Evolutionary conservation across 108 stramenopile species (phyloP), one percentile per base, ranked within the genome.

Genomic region (Bacterosira constricta): DNA sequence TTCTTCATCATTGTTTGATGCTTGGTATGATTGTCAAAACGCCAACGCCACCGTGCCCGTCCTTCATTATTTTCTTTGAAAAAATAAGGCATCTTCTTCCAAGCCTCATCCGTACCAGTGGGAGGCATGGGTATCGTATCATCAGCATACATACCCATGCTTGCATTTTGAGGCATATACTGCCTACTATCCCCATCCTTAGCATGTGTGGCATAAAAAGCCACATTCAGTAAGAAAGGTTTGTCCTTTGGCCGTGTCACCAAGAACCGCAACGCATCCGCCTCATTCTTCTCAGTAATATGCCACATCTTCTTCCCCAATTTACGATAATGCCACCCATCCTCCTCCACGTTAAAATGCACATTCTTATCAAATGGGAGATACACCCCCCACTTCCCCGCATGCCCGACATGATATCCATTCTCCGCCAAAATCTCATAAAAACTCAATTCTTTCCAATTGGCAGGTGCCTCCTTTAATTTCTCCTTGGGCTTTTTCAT

Each of bases 121-220:
- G 79, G 57, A 4, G 89, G 86, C 15, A 73, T 58, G 4, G 86
- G 80, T 34, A 93, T 78, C n/a, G 57, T 70, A 21, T 76, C 80
- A 49, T 90, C 59, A 12, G 63, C 75, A 53, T 90, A 88, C 58
- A 85, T 47, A 1, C n/a, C 25, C 72, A 76, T 73, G 31, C 66
- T 82, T 6, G 51, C 20, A 0, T 76, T 55, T 59, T 86, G 81
- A 11, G 87, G 86, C 38, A 80, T 73, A 52, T 90, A 90, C 26
- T 83, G 81, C 42, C 70, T 17, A 0, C 25, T 23, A 25, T 74
- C 73, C 1, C 56, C 27, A 45, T 88, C 84, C 4, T 82, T 57
- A 30, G 85, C 81, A 39, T 90, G 87, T 12, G 90, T 87, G 0
- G 93, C 90, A 84, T 85, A 94, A 42, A 91, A 94, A 21, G 84